Evolutionary conservation across 495 filamentous ascomycete species (phyloP).

Genomic region (Penicillium soppii): DNA sequence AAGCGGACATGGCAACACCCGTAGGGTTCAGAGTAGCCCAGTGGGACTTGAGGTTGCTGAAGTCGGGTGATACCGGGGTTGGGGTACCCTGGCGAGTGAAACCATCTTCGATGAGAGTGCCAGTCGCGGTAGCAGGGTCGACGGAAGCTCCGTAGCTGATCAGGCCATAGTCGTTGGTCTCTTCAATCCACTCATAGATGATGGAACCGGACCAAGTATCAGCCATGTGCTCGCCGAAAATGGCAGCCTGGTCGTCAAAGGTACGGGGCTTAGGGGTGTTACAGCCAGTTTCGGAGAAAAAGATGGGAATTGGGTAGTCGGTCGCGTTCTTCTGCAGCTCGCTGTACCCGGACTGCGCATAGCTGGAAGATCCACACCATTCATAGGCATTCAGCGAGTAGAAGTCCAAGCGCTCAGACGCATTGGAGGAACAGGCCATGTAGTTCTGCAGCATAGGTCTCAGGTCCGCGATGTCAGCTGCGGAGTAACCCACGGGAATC

Average conservation of each 20-base stretch:
- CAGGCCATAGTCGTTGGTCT: constrained; percentile 81
- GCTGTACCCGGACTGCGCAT: constrained; percentile 66
- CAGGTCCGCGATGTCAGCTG: constrained; percentile 79
- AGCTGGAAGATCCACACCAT: constrained; percentile 74
- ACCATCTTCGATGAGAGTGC: constrained; percentile 57
- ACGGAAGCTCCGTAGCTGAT: constrained; percentile 66
- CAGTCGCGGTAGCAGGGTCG: constrained; percentile 35
- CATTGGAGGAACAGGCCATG: constrained; percentile 69
- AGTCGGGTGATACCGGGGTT: constrained; percentile 72
- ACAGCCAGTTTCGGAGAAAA: constrained; percentile 83
- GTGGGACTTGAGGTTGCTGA: constrained; percentile 69
- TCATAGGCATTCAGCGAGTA: constrained; percentile 85
- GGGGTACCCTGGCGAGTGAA: constrained; percentile 71
- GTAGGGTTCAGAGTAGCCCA: constrained; percentile 74
- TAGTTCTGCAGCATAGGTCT: constrained; percentile 89
- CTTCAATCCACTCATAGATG: constrained; percentile 88
- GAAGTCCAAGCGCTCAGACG: constrained; percentile 74
- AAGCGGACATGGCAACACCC: constrained; percentile 62
- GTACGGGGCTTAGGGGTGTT: constrained; percentile 63
- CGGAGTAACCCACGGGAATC: constrained; percentile 85
- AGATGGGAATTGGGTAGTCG: constrained; percentile 72
- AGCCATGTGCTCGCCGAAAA: constrained; percentile 72
- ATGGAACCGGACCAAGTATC: constrained; percentile 79
- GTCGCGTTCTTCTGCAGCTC: constrained; percentile 58
- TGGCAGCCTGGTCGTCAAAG: constrained; percentile 74